These are phyloP conservation scores for Fraxinus platypoda DNA, from an alignment of 305 asterid species.

Conservation along the genomic window DNA sequence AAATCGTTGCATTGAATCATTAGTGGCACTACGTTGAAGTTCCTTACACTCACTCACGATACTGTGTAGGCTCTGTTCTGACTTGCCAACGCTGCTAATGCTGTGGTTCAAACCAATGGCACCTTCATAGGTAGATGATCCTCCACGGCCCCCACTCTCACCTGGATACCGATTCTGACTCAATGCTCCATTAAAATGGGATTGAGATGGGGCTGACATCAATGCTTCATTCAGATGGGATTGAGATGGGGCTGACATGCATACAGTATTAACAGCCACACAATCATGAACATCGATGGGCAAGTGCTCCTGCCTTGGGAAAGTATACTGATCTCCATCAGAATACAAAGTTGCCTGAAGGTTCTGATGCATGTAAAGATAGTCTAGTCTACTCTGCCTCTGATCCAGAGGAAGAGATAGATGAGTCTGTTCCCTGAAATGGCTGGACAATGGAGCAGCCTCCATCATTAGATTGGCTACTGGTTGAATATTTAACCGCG, in stretches of 20 bases:
- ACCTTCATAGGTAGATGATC: too few species aligned
- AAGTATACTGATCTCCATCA: constrained; percentile 46
- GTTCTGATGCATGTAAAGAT: constrained; percentile 49
- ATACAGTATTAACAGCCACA: constrained; percentile 16
- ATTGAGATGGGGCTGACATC: background rate
- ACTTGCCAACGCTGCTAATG: constrained; percentile 34
- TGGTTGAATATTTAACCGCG: constrained; percentile 50
- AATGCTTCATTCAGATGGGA: background rate
- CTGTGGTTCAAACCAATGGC: too few species aligned
- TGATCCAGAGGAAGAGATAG: constrained; percentile 45
- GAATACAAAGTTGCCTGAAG: constrained; percentile 48
- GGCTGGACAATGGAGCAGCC: constrained; percentile 50
- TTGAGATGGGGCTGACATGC: constrained; percentile 34
- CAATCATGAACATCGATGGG: constrained; percentile 50
- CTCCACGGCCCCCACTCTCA: constrained; percentile 47
- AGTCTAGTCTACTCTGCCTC: constrained; percentile 63
- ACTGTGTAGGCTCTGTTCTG: constrained; percentile 69
- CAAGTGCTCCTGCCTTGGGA: constrained; percentile 48
- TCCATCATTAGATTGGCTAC: constrained; percentile 49
- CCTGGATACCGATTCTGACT: constrained; percentile 54
- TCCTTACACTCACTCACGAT: constrained; percentile 69
- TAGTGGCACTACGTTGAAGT: constrained; percentile 41
- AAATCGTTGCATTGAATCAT: constrained; percentile 42
- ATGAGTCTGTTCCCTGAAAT: constrained; percentile 51
- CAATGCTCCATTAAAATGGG: background rate